These are phyloP conservation scores for Ganoderma lucidum DNA, from an alignment of 1,284 basidiomycete species.

Conservation along the genomic window DNA sequence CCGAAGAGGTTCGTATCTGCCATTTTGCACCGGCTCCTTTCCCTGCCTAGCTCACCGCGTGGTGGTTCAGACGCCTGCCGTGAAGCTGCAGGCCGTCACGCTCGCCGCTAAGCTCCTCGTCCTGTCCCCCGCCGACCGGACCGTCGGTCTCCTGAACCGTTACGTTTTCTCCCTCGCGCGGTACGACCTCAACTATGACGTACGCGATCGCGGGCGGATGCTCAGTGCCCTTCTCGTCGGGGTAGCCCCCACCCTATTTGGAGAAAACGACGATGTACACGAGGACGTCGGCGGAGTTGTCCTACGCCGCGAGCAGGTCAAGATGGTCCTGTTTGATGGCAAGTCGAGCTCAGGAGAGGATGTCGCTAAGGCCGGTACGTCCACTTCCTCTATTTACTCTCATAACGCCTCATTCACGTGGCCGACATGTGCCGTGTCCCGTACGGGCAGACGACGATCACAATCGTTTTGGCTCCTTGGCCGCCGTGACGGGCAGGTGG, in stretches of 20 bases:
- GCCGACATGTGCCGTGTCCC: not conserved
- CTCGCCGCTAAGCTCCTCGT: constrained; percentile 87
- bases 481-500: constrained; percentile 59
- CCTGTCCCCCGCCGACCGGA: constrained; percentile 64
- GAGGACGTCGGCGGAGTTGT: constrained; percentile 74
- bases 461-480: constrained; percentile 63
- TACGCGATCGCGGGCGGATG: constrained; percentile 88
- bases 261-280: constrained; percentile 46
- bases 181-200: constrained; percentile 88
- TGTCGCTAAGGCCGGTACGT: constrained; percentile 38
- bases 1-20: constrained; percentile 61
- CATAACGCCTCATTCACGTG: not conserved
- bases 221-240: constrained; percentile 76
- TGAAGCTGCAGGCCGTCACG: constrained; percentile 85
- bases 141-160: constrained; percentile 61
- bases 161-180: constrained; percentile 87
- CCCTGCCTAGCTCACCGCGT: constrained; percentile 4
- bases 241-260: constrained; percentile 48
- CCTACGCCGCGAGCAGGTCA: constrained; percentile 83
- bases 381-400: not conserved
- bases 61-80: constrained; percentile 58
- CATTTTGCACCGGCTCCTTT: not conserved
- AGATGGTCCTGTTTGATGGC: constrained; percentile 80
- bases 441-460: constrained; percentile 47
- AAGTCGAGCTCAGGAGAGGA: constrained; percentile 58